Evolutionary conservation across 1,139 yeast species (phyloP).

Genomic region (Meyerozyma sp.): DNA sequence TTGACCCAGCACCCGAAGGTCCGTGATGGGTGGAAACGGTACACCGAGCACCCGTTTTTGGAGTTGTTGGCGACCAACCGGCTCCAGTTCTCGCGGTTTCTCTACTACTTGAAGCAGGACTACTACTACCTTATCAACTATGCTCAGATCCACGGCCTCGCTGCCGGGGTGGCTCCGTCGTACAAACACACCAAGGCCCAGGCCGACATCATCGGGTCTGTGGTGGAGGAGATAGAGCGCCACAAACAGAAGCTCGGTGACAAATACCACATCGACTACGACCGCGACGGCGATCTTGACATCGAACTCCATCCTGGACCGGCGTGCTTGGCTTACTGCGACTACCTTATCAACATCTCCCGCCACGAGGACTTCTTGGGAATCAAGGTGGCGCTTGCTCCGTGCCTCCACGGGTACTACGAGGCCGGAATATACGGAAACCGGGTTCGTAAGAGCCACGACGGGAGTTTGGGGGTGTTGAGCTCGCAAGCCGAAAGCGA

Average conservation of each 20-base stretch:
- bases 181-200: slow-evolving; percentile 48
- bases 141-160: slow-evolving; percentile 61
- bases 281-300: slow-evolving; percentile 36
- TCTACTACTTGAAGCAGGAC: slow-evolving; percentile 65
- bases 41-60: slow-evolving; percentile 61
- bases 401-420: slow-evolving; percentile 73
- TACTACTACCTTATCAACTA: slow-evolving; percentile 65
- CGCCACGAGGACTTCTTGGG: slow-evolving; percentile 55
- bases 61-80: slow-evolving; percentile 45
- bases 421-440: slow-evolving; percentile 39
- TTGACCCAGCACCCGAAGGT: slow-evolving; percentile 55
- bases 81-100: slow-evolving; percentile 47
- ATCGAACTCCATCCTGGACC: slow-evolving; percentile 42
- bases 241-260: slow-evolving; percentile 49
- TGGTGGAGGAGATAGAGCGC: slow-evolving; percentile 50
- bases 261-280: slow-evolving; percentile 41
- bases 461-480: slow-evolving; percentile 9
- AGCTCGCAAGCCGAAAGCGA: slow-evolving; percentile 13
- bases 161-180: slow-evolving; percentile 59
- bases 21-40: slow-evolving; percentile 49
- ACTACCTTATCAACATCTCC: slow-evolving; percentile 53
- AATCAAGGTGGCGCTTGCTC: slow-evolving; percentile 63
- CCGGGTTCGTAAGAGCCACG: slow-evolving; percentile 7
- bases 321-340: slow-evolving; percentile 56
- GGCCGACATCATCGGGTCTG: slow-evolving; percentile 45